Evolutionary conservation across 371 early-diverging fungal genomes (phyloP).

Genomic region (Umbelopsis sp.): DNA sequence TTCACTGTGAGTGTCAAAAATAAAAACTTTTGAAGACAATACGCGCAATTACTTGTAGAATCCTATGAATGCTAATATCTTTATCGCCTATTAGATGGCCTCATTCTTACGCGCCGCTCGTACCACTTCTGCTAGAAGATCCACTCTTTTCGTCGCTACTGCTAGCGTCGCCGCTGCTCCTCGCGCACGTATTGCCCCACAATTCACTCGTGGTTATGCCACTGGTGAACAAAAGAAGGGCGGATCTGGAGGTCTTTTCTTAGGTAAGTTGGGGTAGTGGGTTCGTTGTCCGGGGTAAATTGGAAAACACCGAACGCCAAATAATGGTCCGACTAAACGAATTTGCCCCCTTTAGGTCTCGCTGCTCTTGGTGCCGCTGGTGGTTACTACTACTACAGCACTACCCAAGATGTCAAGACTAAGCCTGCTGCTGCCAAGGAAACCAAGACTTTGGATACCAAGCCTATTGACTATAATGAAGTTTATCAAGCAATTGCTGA

Average conservation of each 20-base stretch:
- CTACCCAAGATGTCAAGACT: conserved; percentile 39
- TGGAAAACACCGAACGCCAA: background rate
- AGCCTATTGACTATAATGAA: conserved; percentile 62
- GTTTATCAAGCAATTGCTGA: conserved; percentile 83
- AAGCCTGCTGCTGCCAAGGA: conserved; percentile 23
- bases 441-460: conserved; percentile 35
- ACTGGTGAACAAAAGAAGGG: conserved; percentile 24
- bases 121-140: conserved; percentile 11
- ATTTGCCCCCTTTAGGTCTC: conserved; percentile 31
- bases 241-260: conserved; percentile 19
- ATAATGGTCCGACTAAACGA: background rate
- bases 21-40: too few relatives aligned
- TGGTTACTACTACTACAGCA: conserved; percentile 56
- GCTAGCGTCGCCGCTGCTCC: conserved; percentile 33
- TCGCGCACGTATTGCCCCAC: conserved; percentile 31
- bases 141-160: conserved; percentile 15
- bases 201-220: conserved; percentile 30
- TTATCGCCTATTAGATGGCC: background rate
- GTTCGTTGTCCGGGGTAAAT: conserved; percentile 12
- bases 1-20: conserved; percentile 12
- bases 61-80: too few relatives aligned
- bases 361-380: conserved; percentile 53
- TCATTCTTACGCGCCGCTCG: conserved; percentile 17
- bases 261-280: background rate
- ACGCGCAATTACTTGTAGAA: too few relatives aligned